Evolutionary conservation across 306 rosid species (phyloP), one percentile per base, ranked within the genome.

Genomic region (Vigna trinervia): DNA sequence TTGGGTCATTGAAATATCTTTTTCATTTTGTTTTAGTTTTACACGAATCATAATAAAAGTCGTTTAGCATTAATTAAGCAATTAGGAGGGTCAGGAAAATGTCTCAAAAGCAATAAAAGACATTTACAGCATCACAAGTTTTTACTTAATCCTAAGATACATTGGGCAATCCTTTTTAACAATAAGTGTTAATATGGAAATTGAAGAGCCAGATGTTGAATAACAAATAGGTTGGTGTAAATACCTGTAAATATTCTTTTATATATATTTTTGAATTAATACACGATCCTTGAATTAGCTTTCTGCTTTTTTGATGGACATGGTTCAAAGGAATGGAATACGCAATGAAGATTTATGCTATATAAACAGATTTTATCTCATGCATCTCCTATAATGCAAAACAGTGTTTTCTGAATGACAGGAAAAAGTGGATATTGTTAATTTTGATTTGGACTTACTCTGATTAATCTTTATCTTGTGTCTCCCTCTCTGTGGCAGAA

Each of bases 391-490:
- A 2, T 47, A 36, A 50, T 60, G 69, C 19, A 48, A 69, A 32
- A 34, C 26, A 5, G 9, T 81, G 48, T 51, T 52, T 52, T 74
- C 11, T 2, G 78, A 74, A 61, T 30, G 47, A 51, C 43, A 22
- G 30, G 56, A 22, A 56, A 39, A 51, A 26, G 9, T 69, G 20
- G 38, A 1, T 48, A 8, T 30, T 41, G 48, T 68, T 52, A 64
- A 43, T 57, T 56, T 75, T 26, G 26, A 45, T 20, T 46, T 68
- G 51, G 51, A 41, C 52, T 65, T 41, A 23, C 17, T 36, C 51
- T 56, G 23, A 71, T 20, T 26, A 82, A 71, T 64, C 22, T 51
- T 43, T 34, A 71, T 64, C 30, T 51, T 52, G 36, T 51, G 15
- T 23, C 46, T 66, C 63, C 73, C 13, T 22, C 73, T 23, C n/a